Conservation (phyloP, 768 basidiomycete species). For the Termitomyces eurrhizus region DNA sequence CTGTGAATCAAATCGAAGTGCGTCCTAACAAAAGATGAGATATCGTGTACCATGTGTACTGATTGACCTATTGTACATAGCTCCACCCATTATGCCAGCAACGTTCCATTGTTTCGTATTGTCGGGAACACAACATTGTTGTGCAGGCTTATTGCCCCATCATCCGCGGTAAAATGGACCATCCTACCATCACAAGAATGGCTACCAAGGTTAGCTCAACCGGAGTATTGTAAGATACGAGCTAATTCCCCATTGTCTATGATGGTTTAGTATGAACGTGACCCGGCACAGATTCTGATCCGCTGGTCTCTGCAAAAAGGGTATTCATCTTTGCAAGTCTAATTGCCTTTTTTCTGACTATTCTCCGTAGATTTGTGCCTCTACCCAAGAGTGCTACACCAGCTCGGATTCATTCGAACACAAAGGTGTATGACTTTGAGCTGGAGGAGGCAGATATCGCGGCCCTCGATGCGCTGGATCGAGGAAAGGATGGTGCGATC, state of each 20-base stretch:
- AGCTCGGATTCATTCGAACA: constrained; percentile 68
- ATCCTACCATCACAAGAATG: constrained; percentile 49
- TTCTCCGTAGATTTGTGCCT: constrained; percentile 57
- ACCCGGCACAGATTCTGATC: constrained; percentile 76
- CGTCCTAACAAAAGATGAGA: not conserved
- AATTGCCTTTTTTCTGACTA: constrained; percentile 1
- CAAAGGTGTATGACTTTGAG: constrained; percentile 72
- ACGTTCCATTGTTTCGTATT: constrained; percentile 72
- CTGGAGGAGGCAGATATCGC: constrained; percentile 62
- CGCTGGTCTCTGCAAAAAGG: constrained; percentile 89
- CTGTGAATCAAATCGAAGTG: constrained; percentile 83
- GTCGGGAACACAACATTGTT: constrained; percentile 53
- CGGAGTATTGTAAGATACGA: not conserved
- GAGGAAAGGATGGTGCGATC: constrained; percentile 66
- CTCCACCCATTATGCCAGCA: constrained; percentile 85
- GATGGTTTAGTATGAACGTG: constrained; percentile 44
- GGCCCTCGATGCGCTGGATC: constrained; percentile 64
- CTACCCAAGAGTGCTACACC: constrained; percentile 80
- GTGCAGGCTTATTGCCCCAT: constrained; percentile 79
- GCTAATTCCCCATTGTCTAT: not conserved
- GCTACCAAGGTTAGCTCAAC: constrained; percentile 52
- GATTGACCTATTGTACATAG: constrained; percentile 29
- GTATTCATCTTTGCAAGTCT: constrained; percentile 35
- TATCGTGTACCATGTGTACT: not conserved
- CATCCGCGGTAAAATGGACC: constrained; percentile 53